phyloP scores from a whole-genome alignment of 78 protist genomes.

The Pigoraptor vietnamica region DNA sequence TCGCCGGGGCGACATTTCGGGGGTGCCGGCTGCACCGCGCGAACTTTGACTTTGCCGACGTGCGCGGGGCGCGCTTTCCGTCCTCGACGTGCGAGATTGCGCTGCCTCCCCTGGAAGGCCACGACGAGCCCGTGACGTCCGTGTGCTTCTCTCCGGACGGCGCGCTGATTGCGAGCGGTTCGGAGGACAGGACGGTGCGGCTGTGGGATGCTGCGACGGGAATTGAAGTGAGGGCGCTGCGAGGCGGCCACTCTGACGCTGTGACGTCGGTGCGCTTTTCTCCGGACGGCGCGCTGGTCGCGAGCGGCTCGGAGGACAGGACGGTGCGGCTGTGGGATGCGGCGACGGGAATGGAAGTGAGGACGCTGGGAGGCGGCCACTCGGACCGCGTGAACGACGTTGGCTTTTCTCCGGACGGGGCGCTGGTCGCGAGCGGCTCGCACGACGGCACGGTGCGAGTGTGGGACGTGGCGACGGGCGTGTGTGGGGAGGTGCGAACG shows the following conservation, averaged over 20 bases:
- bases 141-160: neutral
- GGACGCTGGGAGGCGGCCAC: neutral
- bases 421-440: neutral
- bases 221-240: too few relatives aligned
- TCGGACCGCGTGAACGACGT: neutral
- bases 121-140: neutral
- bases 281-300: too few relatives aligned
- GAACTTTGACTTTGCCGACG: neutral
- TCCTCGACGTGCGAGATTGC: neutral
- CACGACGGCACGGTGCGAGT: neutral
- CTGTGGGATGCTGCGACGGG: neutral
- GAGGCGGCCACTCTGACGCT: too few relatives aligned
- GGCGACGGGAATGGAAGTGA: too few relatives aligned
- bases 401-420: neutral
- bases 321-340: too few relatives aligned
- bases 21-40: neutral
- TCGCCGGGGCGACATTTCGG: neutral
- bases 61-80: neutral
- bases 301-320: too few relatives aligned
- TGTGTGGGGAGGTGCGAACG: neutral
- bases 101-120: neutral
- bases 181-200: neutral
- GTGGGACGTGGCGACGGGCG: neutral
- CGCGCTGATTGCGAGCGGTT: neutral
- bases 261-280: too few relatives aligned